Percentiles rank a stretch among this genome's conserved stretches.
These are phyloP conservation scores for Ulota crispa DNA, from an alignment of 225 moss, liverwort and hornwort genomes.

Conservation along the genomic window DNA sequence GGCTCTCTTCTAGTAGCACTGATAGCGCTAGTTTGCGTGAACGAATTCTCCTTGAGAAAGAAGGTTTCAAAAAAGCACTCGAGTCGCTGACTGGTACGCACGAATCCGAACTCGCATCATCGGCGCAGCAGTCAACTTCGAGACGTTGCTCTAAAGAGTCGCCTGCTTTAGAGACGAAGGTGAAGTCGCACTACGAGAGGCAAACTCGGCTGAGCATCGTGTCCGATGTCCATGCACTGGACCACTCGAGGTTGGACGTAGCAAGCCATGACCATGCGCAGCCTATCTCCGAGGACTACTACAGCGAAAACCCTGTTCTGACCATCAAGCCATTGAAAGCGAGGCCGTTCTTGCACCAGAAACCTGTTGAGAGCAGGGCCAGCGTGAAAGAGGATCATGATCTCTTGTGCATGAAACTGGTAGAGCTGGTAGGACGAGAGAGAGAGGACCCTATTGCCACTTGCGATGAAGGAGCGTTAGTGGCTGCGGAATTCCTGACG, in stretches of 20 bases:
- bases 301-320: constrained; percentile 55
- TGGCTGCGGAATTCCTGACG: constrained; percentile 74
- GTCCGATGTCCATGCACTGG: constrained; percentile 27
- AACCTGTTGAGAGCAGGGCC: constrained; percentile 68
- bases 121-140: constrained; percentile 28
- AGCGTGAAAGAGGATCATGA: constrained; percentile 66
- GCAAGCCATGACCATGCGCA: constrained; percentile 44
- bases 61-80: constrained; percentile 45
- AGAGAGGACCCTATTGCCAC: constrained; percentile 35
- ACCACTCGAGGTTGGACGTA: constrained; percentile 33
- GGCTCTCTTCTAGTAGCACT: constrained; percentile 19
- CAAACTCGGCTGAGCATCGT: constrained; percentile 39
- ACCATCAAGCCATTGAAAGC: constrained; percentile 50
- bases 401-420: constrained; percentile 59
- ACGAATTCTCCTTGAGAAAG: constrained; percentile 43
- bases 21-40: constrained; percentile 42
- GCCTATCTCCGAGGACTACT: constrained; percentile 60
- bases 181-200: constrained; percentile 37
- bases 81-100: constrained; percentile 35
- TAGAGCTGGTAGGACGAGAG: constrained; percentile 68
- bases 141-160: constrained; percentile 28
- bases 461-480: constrained; percentile 59
- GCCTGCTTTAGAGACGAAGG: constrained; percentile 30
- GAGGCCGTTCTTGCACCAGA: constrained; percentile 63
- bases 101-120: constrained; percentile 6